A percentile compares a stretch with the other conserved stretches of the same genome.
These are phyloP conservation scores for Saprolegnia diclina DNA, from an alignment of 352 stramenopile genomes.

Conservation along the genomic window DNA sequence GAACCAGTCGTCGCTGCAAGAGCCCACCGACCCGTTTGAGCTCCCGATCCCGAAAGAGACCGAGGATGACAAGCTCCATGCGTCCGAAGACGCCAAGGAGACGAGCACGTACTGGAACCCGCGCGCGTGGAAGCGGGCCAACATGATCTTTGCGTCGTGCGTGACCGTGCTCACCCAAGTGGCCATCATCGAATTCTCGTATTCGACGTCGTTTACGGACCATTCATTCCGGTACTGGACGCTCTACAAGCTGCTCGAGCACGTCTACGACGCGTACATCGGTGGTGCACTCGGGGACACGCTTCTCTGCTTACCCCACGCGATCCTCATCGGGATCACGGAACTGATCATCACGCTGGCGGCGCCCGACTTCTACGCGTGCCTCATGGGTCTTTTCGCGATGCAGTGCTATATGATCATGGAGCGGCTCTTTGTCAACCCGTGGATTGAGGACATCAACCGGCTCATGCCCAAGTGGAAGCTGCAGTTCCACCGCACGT, in stretches of 20 bases:
- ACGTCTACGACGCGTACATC: constrained; percentile 75
- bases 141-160: constrained; percentile 86
- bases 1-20: constrained; percentile 37
- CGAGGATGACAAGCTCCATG: constrained; percentile 48
- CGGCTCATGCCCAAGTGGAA: constrained; percentile 89
- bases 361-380: constrained; percentile 92
- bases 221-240: constrained; percentile 90
- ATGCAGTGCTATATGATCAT: constrained; percentile 90
- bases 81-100: constrained; percentile 39
- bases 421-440: constrained; percentile 92
- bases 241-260: constrained; percentile 85
- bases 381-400: constrained; percentile 92
- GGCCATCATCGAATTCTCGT: constrained; percentile 96
- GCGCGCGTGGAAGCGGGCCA: constrained; percentile 85
- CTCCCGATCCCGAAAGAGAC: constrained; percentile 34
- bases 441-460: constrained; percentile 68
- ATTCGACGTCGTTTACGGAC: constrained; percentile 87
- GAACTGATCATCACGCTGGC: constrained; percentile 94
- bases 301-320: constrained; percentile 86
- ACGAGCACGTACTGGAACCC: constrained; percentile 75
- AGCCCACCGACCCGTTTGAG: constrained; percentile 46
- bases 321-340: constrained; percentile 85
- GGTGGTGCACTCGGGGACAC: constrained; percentile 87
- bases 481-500: constrained; percentile 74
- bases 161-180: constrained; percentile 69